A percentile compares a stretch with the other conserved stretches of the same genome.
Conservation (phyloP, 306 rosid species). For the Erythrophleum fordii region DNA sequence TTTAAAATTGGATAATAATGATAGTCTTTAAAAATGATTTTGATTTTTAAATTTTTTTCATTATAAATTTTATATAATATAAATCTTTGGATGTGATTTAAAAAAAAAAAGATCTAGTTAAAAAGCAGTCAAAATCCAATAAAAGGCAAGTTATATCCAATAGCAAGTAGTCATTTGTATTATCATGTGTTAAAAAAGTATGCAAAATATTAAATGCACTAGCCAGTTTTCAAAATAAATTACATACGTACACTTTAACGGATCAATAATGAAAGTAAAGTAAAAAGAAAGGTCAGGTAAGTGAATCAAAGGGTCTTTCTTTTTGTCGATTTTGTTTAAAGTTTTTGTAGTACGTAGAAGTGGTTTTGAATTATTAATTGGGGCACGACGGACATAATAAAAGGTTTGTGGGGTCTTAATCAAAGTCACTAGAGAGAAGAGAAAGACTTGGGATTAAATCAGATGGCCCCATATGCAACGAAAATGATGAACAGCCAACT, state of each 20-base stretch:
- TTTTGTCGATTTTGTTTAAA: neutral
- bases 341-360: neutral
- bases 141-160: too few species aligned
- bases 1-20: too few species aligned
- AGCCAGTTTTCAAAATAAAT: neutral
- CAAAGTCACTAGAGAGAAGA: constrained; percentile 11
- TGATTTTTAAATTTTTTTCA: too few species aligned
- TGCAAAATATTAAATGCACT: neutral
- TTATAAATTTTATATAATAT: too few species aligned
- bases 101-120: too few species aligned
- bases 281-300: neutral
- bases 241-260: neutral
- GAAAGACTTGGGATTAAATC: constrained; percentile 27
- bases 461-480: constrained; percentile 38
- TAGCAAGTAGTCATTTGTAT: neutral
- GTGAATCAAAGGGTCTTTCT: neutral
- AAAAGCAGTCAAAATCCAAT: too few species aligned
- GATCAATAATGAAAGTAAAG: neutral
- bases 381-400: constrained; percentile 48
- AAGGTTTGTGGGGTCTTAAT: constrained; percentile 39
- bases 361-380: constrained; percentile 27
- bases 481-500: constrained; percentile 12
- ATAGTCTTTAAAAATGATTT: too few species aligned
- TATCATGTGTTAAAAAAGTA: neutral
- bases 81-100: too few species aligned